Base-by-base conservation (phyloP, 228 moss, liverwort and hornwort genomes). In the Sphagnum fallax region DNA sequence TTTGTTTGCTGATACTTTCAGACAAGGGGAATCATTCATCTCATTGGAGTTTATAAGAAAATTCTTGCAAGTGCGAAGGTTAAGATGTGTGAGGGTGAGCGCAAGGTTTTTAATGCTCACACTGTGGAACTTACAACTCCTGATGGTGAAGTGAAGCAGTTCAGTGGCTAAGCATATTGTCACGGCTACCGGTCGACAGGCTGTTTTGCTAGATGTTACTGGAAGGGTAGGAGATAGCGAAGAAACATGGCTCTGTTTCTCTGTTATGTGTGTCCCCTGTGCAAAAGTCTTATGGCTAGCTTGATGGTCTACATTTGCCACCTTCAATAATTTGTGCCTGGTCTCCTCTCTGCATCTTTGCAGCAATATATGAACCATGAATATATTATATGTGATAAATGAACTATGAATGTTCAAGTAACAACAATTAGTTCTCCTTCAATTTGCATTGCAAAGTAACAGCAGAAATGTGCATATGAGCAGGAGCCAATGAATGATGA, bases 31-130 rank as follows among this genome's bases (percentile, higher is more conserved):
- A 98, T 93, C n/a, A 66, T 73, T 65, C 82, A 91, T 48, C 78
- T 98, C 47, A 98, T 93, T 83, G 97, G 91, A 68, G 78, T 93
- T 47, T 98, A 98, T 48, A 88, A 60, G 72, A 93, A 79, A 73
- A 71, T 93, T 81, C 88, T 98, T 5, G 18, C 62, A 5, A 69
- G 72, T 64, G 88, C 97, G 4, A 87, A 90, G 76, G 90, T 98
- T 65, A 88, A 81, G 18, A 68, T 91, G 68, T 90, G 81, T 65
- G 97, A 98, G 71, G 97, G 97, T 77, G 81, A 75, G 49, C 93
- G 91, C 47, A 90, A 79, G 67, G 77, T 93, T 16, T 59, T 91
- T 61, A 85, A 93, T 52, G 79, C 81, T 59, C 90, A 93, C 53
- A 93, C 88, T 15, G 93, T 98, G 60, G 83, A 93, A 75, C 65